Percentiles rank a stretch among this genome's conserved stretches.
Conservation (phyloP, 768 basidiomycete species). For the Ramaria sp. region DNA sequence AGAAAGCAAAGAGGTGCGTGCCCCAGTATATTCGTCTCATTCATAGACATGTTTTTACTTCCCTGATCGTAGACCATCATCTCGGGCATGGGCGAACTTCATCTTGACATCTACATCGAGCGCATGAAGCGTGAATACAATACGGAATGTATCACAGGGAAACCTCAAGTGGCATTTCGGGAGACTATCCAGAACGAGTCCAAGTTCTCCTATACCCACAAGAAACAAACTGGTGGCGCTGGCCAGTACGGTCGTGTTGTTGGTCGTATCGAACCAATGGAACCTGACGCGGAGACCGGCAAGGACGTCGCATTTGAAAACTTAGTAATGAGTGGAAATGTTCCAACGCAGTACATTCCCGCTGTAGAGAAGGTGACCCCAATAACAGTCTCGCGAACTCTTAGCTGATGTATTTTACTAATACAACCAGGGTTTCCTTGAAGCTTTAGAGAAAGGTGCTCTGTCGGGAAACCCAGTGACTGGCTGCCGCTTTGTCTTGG, state of each 20-base stretch:
- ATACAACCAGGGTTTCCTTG: slow-evolving; percentile 71
- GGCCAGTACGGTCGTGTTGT: slow-evolving; percentile 94
- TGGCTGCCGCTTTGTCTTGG: slow-evolving; percentile 76
- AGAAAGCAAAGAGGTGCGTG: slow-evolving; percentile 81
- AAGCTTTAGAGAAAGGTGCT: slow-evolving; percentile 85
- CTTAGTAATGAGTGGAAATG: slow-evolving; percentile 82
- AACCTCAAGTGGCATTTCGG: slow-evolving; percentile 92
- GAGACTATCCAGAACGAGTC: slow-evolving; percentile 83
- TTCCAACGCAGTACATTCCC: slow-evolving; percentile 87
- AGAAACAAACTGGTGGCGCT: slow-evolving; percentile 96
- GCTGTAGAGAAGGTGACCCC: slow-evolving; percentile 77
- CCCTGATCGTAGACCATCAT: slow-evolving; percentile 73
- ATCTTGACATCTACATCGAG: slow-evolving; percentile 98
- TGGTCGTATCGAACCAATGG: slow-evolving; percentile 84
- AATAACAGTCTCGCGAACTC: neutral
- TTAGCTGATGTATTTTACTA: neutral
- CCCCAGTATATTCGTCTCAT: neutral
- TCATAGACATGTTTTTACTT: neutral
- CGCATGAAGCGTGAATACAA: slow-evolving; percentile 98
- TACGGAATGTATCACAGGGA: slow-evolving; percentile 85
- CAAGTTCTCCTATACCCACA: slow-evolving; percentile 86
- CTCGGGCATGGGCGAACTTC: slow-evolving; percentile 98
- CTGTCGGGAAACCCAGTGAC: slow-evolving; percentile 82
- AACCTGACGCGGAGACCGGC: slow-evolving; percentile 56
- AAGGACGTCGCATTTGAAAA: slow-evolving; percentile 81